Percentiles rank a stretch among this genome's conserved stretches.
These are phyloP conservation scores for Parathielavia hyrcaniae DNA, from an alignment of 495 filamentous ascomycete genomes.

Conservation along the genomic window DNA sequence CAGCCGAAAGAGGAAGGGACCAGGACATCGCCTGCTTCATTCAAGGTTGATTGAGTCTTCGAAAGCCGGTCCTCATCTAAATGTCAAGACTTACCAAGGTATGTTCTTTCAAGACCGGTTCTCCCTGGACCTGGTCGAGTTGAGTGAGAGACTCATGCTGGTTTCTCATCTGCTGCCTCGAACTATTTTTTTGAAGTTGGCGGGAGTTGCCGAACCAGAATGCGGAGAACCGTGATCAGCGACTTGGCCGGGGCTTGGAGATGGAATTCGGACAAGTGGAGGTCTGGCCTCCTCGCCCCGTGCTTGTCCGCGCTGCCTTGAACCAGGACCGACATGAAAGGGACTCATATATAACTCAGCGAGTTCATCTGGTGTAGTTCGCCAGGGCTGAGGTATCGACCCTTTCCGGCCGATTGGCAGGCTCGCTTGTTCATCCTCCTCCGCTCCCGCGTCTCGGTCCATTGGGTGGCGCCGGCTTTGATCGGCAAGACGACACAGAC, in stretches of 20 bases:
- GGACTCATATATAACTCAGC: not conserved
- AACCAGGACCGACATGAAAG: not conserved
- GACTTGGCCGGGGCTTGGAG: constrained; percentile 13
- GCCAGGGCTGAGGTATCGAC: not conserved
- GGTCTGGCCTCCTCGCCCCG: not conserved
- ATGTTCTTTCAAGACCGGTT: not conserved
- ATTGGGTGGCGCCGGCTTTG: constrained; percentile 7
- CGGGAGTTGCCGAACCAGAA: not conserved
- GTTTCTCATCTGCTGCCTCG: not conserved
- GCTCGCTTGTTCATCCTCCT: not conserved
- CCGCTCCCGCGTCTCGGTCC: not conserved
- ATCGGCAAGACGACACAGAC: not conserved
- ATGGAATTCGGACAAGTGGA: constrained; percentile 21
- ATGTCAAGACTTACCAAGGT: too few species aligned
- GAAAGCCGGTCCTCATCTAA: too few species aligned
- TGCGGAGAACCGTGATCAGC: constrained; percentile 3
- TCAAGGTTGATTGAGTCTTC: too few species aligned
- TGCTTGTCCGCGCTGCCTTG: constrained; percentile 1
- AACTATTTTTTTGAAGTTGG: not conserved
- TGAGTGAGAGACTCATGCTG: not conserved
- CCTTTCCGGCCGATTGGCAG: not conserved
- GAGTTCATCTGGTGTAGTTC: too few species aligned
- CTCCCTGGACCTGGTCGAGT: too few species aligned
- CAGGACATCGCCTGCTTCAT: not conserved
- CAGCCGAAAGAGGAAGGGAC: not conserved